Percentiles rank a stretch among this genome's conserved stretches.
Evolutionary conservation across 495 filamentous ascomycete genomes (phyloP).

Genomic region (Neurospora sp.): DNA sequence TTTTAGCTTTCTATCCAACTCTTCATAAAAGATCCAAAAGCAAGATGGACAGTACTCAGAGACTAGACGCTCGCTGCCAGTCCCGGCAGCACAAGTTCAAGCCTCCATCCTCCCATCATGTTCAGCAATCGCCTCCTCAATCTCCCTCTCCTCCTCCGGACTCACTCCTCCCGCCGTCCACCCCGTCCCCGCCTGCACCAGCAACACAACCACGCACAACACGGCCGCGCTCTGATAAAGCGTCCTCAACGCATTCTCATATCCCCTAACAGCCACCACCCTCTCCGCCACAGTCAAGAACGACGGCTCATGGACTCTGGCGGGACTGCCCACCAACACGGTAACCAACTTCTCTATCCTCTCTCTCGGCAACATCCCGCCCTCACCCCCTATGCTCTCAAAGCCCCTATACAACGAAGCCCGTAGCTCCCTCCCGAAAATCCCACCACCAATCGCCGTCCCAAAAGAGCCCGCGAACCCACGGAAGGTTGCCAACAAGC

Average conservation of each 20-base stretch:
- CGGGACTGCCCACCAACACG: slow-evolving; percentile 58
- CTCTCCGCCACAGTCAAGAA: slow-evolving; percentile 42
- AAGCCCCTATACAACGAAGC: slow-evolving; percentile 48
- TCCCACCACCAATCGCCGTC: slow-evolving; percentile 63
- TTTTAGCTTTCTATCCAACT: background rate
- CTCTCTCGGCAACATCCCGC: slow-evolving; percentile 20
- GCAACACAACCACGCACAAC: slow-evolving; percentile 42
- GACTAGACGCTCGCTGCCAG: background rate
- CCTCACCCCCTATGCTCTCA: slow-evolving; percentile 31
- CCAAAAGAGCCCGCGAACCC: slow-evolving; percentile 70
- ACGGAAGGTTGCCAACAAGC: slow-evolving; percentile 60
- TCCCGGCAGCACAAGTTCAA: background rate
- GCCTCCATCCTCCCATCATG: slow-evolving; percentile 21
- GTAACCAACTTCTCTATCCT: slow-evolving; percentile 46
- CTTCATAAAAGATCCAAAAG: background rate
- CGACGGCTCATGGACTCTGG: slow-evolving; percentile 38
- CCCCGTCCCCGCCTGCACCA: slow-evolving; percentile 59
- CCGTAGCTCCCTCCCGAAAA: slow-evolving; percentile 56
- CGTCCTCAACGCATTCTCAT: slow-evolving; percentile 46
- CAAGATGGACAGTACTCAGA: background rate
- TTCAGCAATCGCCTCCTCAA: slow-evolving; percentile 15
- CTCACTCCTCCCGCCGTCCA: slow-evolving; percentile 37
- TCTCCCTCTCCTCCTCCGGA: slow-evolving; percentile 19
- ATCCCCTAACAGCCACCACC: slow-evolving; percentile 51
- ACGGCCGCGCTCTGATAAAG: slow-evolving; percentile 49